Evolutionary conservation across 805 yeast species (phyloP).

Genomic region (Scheffersomyces stipitis): DNA sequence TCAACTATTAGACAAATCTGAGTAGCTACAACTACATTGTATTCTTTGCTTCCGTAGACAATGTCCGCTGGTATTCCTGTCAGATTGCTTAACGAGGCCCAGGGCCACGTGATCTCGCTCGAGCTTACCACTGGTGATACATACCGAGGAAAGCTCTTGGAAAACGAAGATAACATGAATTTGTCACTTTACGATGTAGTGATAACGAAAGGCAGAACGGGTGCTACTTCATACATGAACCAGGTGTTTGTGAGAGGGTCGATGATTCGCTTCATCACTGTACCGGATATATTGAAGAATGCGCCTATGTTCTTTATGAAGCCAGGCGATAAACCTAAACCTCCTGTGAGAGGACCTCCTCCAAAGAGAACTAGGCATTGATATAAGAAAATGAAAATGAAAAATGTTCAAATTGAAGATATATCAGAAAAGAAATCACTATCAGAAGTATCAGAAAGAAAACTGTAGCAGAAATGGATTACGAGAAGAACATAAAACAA

Average conservation of each 20-base stretch:
- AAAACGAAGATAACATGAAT: constrained; percentile 93
- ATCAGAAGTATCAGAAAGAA: too few relatives aligned
- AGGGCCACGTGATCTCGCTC: constrained; percentile 81
- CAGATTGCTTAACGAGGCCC: constrained; percentile 80
- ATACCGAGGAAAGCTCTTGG: constrained; percentile 83
- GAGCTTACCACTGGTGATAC: constrained; percentile 85
- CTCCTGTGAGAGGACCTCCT: constrained; percentile 55
- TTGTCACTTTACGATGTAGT: constrained; percentile 80
- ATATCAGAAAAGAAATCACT: too few relatives aligned
- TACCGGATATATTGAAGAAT: constrained; percentile 84
- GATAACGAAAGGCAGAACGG: constrained; percentile 66
- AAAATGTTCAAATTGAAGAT: too few relatives aligned
- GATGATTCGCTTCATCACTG: constrained; percentile 75
- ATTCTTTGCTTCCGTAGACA: constrained; percentile 1
- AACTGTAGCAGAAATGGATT: too few relatives aligned
- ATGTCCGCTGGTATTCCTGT: constrained; percentile 81
- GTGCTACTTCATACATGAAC: constrained; percentile 71
- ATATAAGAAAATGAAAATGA: too few relatives aligned
- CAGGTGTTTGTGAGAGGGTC: constrained; percentile 92
- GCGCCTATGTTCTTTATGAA: constrained; percentile 83
- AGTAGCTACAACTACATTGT: too few relatives aligned
- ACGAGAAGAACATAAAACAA: too few relatives aligned
- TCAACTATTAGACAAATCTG: too few relatives aligned
- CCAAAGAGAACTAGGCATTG: constrained; percentile 33
- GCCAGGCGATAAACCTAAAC: constrained; percentile 60